Evolutionary conservation across 2,329 filamentous ascomycete species (phyloP).

Genomic region (Pseudogymnoascus destructans): DNA sequence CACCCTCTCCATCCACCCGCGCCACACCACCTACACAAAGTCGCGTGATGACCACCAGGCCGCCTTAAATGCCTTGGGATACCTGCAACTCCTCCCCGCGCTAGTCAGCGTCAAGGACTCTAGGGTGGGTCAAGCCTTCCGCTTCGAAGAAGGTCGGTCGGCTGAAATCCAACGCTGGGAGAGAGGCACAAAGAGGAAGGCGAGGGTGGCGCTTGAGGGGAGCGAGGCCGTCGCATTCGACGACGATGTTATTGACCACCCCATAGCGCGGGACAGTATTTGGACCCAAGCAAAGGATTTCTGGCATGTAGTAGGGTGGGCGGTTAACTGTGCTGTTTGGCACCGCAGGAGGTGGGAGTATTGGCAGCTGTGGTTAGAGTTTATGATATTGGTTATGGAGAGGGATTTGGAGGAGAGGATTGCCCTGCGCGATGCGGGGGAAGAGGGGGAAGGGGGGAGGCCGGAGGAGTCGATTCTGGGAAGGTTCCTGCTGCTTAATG

Average conservation of each 20-base stretch:
- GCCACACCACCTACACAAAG: conserved; percentile 59
- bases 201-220: conserved; percentile 26
- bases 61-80: not conserved
- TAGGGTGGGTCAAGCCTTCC: conserved; percentile 17
- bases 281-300: conserved; percentile 74
- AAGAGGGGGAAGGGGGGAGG: conserved; percentile 21
- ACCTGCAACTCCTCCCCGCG: not conserved
- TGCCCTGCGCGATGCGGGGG: conserved; percentile 17
- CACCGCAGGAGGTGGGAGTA: conserved; percentile 64
- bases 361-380: conserved; percentile 70
- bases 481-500: conserved; percentile 36
- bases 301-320: conserved; percentile 83
- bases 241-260: conserved; percentile 40
- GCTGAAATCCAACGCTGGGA: conserved; percentile 19
- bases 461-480: conserved; percentile 46
- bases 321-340: conserved; percentile 72
- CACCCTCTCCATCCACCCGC: conserved; percentile 71
- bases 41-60: conserved; percentile 33
- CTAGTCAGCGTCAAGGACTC: not conserved
- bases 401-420: conserved; percentile 33
- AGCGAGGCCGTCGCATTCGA: conserved; percentile 29
- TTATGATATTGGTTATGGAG: conserved; percentile 67
- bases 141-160: conserved; percentile 34
- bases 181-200: conserved; percentile 20
- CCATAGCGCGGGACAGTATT: conserved; percentile 49